Percentiles rank a stretch among this genome's conserved stretches.
phyloP scores from a whole-genome alignment of 2,329 filamentous ascomycete species.

The Paecilomyces dactylethromorphus region DNA sequence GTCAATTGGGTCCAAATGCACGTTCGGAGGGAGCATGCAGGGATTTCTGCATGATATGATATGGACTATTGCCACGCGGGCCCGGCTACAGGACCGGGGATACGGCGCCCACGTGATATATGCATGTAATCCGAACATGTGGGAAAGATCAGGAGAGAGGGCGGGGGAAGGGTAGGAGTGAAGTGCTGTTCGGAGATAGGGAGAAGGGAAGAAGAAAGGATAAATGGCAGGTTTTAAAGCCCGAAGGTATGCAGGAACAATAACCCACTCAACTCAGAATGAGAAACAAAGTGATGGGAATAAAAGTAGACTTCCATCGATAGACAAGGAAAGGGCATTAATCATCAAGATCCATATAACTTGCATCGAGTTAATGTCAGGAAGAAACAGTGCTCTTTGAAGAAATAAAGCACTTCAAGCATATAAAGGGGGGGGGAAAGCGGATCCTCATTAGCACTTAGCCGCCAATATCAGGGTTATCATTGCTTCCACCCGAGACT shows the following conservation, averaged over 20 bases:
- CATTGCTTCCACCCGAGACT: slow-evolving; percentile 31
- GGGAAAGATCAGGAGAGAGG: background rate
- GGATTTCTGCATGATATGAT: background rate
- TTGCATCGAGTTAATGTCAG: background rate
- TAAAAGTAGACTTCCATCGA: background rate
- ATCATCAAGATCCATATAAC: slow-evolving; percentile 11
- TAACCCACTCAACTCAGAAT: background rate
- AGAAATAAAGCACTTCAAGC: background rate
- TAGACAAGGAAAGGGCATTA: slow-evolving; percentile 11
- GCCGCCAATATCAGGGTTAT: slow-evolving; percentile 8
- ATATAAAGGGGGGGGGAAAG: background rate
- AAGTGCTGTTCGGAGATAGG: background rate
- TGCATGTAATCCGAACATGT: background rate
- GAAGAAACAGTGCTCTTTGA: background rate
- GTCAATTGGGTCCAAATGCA: background rate
- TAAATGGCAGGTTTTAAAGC: background rate
- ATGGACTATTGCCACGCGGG: background rate
- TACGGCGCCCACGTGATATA: background rate
- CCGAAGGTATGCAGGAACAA: background rate
- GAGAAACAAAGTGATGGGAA: background rate
- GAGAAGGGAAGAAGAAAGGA: background rate
- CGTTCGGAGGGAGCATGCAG: background rate
- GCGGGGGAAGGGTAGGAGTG: background rate
- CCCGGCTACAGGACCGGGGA: background rate
- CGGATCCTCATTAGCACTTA: slow-evolving; percentile 2